Base-by-base conservation (phyloP, 2,329 filamentous ascomycete species). In the Westerdykella aurantiaca region DNA sequence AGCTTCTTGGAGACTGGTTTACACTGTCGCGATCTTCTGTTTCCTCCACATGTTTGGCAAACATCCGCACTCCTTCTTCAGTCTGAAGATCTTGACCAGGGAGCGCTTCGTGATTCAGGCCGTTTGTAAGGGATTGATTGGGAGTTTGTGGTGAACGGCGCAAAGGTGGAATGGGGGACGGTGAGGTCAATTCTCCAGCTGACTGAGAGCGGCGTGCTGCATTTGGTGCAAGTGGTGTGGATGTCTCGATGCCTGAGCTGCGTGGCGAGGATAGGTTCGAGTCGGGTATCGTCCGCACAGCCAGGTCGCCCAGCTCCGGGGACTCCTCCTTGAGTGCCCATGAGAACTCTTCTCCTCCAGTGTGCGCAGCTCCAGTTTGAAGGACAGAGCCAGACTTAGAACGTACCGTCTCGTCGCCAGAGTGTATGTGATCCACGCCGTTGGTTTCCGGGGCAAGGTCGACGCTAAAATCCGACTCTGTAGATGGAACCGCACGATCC, bases 371-470 rank as follows among this genome's bases (percentile, higher is more conserved):
- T 12, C 51, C 14, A 10, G 60, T 44, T 23, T 55, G 45, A 14
- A 56, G 33, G 5, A 59, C 34, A 5, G 60, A 62, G 17, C 12
- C 38, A 1, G 60, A 56, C 29, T 25, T 43, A 3, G 56, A 60
- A 21, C 55, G 47, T 4, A 17, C 18, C 23, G 35, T 31, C n/a
- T 37, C 47, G 3, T 18, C 39, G 5, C 14, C 10, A 10, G 17
- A 17, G 38, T 35, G 25, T 1, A 13, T n/a, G 14, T 43, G 18
- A 12, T 31, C 42, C 7, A 29, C 11, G 25, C 25, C 25, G 25
- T 29, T 29, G 7, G 33, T 89, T 82, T 55, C 44, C 57, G 52
- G 33, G 7, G 4, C n/a, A 16, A 16, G 7, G 7, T 55, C 49
- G 34, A 51, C 57, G 16, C 52, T 49, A 11, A 39, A 43, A 31